These are phyloP conservation scores for Plasmopara halstedii DNA, from an alignment of 352 stramenopile species.

Conservation along the genomic window DNA sequence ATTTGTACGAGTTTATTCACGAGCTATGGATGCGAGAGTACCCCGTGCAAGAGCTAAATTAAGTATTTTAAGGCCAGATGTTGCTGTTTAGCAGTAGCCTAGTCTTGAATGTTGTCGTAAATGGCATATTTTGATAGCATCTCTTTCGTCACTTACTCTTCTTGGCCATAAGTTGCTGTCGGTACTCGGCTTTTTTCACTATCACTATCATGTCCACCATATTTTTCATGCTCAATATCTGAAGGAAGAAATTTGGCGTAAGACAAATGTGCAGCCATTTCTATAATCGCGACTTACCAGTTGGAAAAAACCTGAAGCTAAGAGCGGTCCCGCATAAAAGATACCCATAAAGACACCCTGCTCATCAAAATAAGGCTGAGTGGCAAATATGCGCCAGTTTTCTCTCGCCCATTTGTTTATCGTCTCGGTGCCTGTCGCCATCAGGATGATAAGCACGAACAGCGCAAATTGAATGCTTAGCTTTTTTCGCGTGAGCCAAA, in stretches of 20 bases:
- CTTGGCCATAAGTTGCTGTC: conserved; percentile 38
- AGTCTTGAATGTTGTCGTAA: conserved; percentile 21
- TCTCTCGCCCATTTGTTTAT: conserved; percentile 54
- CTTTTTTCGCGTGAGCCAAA: conserved; percentile 52
- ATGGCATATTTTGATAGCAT: too few species aligned
- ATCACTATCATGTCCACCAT: conserved; percentile 76
- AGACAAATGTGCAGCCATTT: conserved; percentile 5
- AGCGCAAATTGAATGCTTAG: conserved; percentile 50
- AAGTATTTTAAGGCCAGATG: conserved; percentile 10
- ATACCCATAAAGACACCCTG: conserved; percentile 78
- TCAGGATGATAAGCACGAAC: conserved; percentile 54
- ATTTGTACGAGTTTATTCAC: conserved; percentile 93
- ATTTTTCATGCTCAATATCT: conserved; percentile 72
- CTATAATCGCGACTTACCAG: conserved; percentile 29
- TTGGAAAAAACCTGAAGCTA: conserved; percentile 73
- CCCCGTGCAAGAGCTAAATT: conserved; percentile 76
- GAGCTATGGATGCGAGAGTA: conserved; percentile 93
- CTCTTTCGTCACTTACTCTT: conserved; percentile 57
- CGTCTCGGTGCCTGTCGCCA: conserved; percentile 47
- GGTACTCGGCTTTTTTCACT: conserved; percentile 66
- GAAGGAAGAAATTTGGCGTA: not conserved
- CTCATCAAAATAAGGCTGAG: conserved; percentile 80
- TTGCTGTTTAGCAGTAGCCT: too few species aligned
- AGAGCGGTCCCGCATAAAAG: conserved; percentile 69
- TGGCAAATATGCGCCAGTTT: conserved; percentile 59